Base-by-base conservation (phyloP, 257 asterid species). In the Avicennia marina region DNA sequence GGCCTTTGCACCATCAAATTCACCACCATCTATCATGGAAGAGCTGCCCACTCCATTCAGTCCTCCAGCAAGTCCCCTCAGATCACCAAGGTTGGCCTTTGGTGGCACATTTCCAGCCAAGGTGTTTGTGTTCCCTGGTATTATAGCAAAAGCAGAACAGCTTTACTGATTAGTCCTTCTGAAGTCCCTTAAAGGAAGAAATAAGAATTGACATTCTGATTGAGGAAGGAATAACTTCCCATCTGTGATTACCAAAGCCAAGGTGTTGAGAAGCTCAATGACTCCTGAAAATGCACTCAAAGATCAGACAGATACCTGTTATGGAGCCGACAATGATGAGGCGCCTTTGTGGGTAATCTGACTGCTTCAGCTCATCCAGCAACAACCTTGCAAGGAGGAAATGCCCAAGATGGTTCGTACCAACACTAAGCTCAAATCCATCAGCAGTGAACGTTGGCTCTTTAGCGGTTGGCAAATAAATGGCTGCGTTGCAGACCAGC, bases 91-190 rank as follows among this genome's bases (percentile, higher is more conserved):
- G 69, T 85, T 87, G 2, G 98, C 98, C 74, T 87, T 90, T 9
- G 98, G 98, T 16, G 98, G 95, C 48, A 90, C 98, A n/a, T 90
- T 90, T 27, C 98, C 98, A 0, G 98, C 98, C 83, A 90, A 77
- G 16, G 98, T 90, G 78, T 90, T 87, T 32, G 94, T 81, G 78
- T 90, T 87, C 42, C 98, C 96, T 90, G 82, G 51, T 32, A 61
- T 7, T 6, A 4, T 6, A 63, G 18, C 17, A 57, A 24, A 38
- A 20, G 29, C 13, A 3, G 15, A 4, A 16, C 27, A 46, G 17
- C 17, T 10, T 20, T 10, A 4, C 4, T 46, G 4, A 22, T 46
- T 2, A 11, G 6, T 43, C 49, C n/a, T n/a, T n/a, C n/a, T n/a
- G n/a, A n/a, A n/a, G n/a, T n/a, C n/a, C n/a, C n/a, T n/a, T n/a